These are phyloP conservation scores for Globisporangium takayamanum DNA, from an alignment of 352 stramenopile genomes.

Conservation along the genomic window DNA sequence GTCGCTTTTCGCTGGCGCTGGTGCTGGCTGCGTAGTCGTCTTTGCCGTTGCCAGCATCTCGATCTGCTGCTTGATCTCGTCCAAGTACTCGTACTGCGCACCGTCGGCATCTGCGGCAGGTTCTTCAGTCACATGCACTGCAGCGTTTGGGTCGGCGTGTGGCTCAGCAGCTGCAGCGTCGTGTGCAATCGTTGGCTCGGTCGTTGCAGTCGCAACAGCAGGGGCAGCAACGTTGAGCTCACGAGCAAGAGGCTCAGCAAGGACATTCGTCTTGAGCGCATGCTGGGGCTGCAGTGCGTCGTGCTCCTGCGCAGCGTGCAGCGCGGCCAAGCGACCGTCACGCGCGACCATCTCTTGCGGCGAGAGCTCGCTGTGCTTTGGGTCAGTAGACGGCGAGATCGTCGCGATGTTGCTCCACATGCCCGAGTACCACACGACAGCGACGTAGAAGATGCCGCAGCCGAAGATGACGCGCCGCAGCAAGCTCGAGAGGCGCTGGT, in stretches of 20 bases:
- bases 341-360: constrained; percentile 7
- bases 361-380: background rate
- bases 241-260: background rate
- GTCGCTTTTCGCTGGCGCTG: background rate
- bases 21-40: background rate
- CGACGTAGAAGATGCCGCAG: constrained; percentile 20
- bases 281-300: background rate
- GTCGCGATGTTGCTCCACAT: constrained; percentile 8
- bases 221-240: background rate
- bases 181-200: background rate
- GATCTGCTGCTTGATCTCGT: constrained; percentile 3
- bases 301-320: background rate
- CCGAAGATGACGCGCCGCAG: constrained; percentile 17
- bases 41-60: background rate
- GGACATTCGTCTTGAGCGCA: too few species aligned
- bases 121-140: background rate
- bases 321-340: background rate
- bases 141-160: background rate
- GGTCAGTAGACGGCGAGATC: background rate
- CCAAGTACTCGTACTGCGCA: background rate
- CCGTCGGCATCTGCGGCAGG: background rate
- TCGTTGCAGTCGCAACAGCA: background rate
- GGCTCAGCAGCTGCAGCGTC: too few species aligned
- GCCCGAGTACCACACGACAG: constrained; percentile 17
- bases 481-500: constrained; percentile 3